A percentile compares a stretch with the other conserved stretches of the same genome.
phyloP scores from a whole-genome alignment of 768 basidiomycete genomes.

The Roridomyces roridus region DNA sequence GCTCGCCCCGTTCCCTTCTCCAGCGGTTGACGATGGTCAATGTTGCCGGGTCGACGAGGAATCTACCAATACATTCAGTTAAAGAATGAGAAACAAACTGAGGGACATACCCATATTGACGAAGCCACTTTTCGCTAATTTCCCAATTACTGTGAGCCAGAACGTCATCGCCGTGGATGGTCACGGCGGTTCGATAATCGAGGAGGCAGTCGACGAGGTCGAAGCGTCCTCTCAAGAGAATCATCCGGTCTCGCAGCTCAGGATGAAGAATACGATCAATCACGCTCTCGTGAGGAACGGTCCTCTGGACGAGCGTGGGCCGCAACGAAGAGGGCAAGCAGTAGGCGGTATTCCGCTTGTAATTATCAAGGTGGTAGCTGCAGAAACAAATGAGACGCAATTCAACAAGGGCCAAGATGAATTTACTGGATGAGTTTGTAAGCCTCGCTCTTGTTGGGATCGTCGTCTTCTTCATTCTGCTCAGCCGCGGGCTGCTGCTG shows the following conservation, averaged over 20 bases:
- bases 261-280: slow-evolving; percentile 92
- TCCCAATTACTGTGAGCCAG: slow-evolving; percentile 93
- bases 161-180: slow-evolving; percentile 90
- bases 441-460: slow-evolving; percentile 80
- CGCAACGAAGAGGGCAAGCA: slow-evolving; percentile 87
- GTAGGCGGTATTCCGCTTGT: slow-evolving; percentile 83
- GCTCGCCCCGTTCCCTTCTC: slow-evolving; percentile 83
- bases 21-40: slow-evolving; percentile 83
- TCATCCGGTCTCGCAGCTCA: slow-evolving; percentile 89
- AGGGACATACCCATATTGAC: slow-evolving; percentile 74
- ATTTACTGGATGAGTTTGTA: slow-evolving; percentile 81
- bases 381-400: neutral
- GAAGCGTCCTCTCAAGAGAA: slow-evolving; percentile 81
- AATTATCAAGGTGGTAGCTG: slow-evolving; percentile 93
- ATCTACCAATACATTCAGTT: slow-evolving; percentile 49
- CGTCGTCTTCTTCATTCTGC: slow-evolving; percentile 64
- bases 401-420: slow-evolving; percentile 11
- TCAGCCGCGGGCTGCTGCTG: slow-evolving; percentile 42
- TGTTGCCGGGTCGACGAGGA: slow-evolving; percentile 77
- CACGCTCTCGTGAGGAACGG: slow-evolving; percentile 89
- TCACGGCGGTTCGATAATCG: slow-evolving; percentile 71
- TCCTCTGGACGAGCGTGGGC: slow-evolving; percentile 89
- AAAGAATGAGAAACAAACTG: neutral
- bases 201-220: slow-evolving; percentile 82
- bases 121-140: slow-evolving; percentile 81